phyloP scores from a whole-genome alignment of 169 alveolate species.

The Cryptosporidium tyzzeri region DNA sequence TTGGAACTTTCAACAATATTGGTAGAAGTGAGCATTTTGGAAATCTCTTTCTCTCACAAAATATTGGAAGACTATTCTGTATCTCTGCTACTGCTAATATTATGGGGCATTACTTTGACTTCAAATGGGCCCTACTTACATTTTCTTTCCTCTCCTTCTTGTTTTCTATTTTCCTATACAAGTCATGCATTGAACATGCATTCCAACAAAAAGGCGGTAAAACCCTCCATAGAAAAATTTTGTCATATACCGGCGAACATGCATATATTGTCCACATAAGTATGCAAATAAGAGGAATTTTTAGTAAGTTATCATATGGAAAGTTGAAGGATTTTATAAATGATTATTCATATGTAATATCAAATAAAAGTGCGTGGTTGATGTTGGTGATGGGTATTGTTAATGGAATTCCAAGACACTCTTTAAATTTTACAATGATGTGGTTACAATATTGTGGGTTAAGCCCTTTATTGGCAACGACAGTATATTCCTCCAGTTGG shows the following conservation, averaged over 20 bases:
- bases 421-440: slow-evolving; percentile 79
- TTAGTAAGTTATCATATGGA: not conserved
- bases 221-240: not conserved
- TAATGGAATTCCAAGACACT: slow-evolving; percentile 81
- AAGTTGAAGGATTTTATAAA: not conserved
- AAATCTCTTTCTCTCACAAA: slow-evolving; percentile 53
- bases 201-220: slow-evolving; percentile 17
- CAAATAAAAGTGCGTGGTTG: slow-evolving; percentile 80
- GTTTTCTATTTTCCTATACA: slow-evolving; percentile 45
- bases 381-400: slow-evolving; percentile 80
- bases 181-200: slow-evolving; percentile 21
- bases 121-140: slow-evolving; percentile 16
- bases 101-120: slow-evolving; percentile 54
- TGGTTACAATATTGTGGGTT: slow-evolving; percentile 82
- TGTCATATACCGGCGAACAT: slow-evolving; percentile 10
- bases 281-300: not conserved
- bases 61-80: slow-evolving; percentile 72
- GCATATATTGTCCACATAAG: not conserved
- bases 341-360: slow-evolving; percentile 77
- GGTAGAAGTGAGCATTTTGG: slow-evolving; percentile 71
- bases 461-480: slow-evolving; percentile 79
- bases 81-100: slow-evolving; percentile 54
- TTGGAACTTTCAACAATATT: slow-evolving; percentile 54
- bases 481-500: slow-evolving; percentile 80
- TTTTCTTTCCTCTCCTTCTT: slow-evolving; percentile 42